Evolutionary conservation across 768 basidiomycete genomes (phyloP), one percentile per base, ranked within the genome.

Genomic region (Amanita exitialis): DNA sequence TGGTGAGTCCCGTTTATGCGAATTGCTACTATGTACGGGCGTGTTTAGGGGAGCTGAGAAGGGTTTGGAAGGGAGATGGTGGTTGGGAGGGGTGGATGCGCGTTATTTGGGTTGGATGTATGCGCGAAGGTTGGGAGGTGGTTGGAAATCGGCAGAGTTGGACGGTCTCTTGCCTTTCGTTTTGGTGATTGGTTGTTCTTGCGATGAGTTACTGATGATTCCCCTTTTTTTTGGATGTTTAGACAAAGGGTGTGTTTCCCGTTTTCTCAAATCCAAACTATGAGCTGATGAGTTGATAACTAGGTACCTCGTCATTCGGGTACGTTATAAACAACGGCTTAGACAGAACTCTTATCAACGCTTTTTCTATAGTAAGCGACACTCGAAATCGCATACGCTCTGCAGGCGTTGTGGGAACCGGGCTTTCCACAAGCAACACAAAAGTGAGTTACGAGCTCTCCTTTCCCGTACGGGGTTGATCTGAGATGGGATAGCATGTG

Each of bases 391-490:
- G 58, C 92, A 95, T 79, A 93, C 91, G 52, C 84, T 97, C 62
- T 99, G 96, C 82, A 80, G 93, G 67, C 89, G 96, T 61, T 99
- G 96, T 72, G 92, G 93, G 58, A 80, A 85, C 72, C 83, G 95
- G 54, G 81, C 92, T 32, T 95, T 97, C 79, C 96, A 98, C 82
- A 87, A 83, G 72, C 95, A 99, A 75, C 90, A 99, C 78, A 92
- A 98, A 79, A 86, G 91, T 94, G 58, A 61, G 86, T n/a, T 1
- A 52, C 20, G 3, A 12, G 13, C 32, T 23, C 12, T 9, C 50
- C 34, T 41, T n/a, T 9, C 18, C 15, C 15, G 34, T 28, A 8
- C 10, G 13, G 12, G 6, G n/a, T 35, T 10, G 16, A 20, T 39
- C 30, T 30, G 20, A 48, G 15, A 21, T 25, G 10, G 6, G n/a